A percentile compares a stretch with the other conserved stretches of the same genome.
These are phyloP conservation scores for Mortierella sp. DNA, from an alignment of 371 early-diverging fungal genomes.

Conservation along the genomic window DNA sequence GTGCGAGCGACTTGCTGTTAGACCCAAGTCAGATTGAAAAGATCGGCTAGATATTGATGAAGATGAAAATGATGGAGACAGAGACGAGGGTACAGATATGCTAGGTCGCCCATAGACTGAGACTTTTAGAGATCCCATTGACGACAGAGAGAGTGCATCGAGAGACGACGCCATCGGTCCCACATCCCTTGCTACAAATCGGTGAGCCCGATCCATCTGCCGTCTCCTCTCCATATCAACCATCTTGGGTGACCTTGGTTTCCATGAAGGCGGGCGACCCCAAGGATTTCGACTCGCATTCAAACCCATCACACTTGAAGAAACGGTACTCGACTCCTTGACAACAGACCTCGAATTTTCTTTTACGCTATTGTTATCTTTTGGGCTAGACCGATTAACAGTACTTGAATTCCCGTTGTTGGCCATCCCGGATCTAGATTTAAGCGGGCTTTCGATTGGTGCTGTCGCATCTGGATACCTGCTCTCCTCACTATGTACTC, in stretches of 20 bases:
- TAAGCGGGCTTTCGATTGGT: neutral
- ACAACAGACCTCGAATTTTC: neutral
- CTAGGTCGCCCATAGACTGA: conserved; percentile 40
- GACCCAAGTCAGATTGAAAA: conserved; percentile 17
- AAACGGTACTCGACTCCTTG: too few species aligned
- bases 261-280: conserved; percentile 56
- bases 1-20: conserved; percentile 1
- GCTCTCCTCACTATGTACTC: neutral
- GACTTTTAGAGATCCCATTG: conserved; percentile 32
- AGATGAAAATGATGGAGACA: conserved; percentile 11
- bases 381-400: neutral
- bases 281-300: conserved; percentile 33
- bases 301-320: neutral
- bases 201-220: conserved; percentile 10
- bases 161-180: neutral
- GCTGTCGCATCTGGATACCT: neutral
- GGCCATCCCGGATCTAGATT: too few species aligned
- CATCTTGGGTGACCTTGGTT: conserved; percentile 48
- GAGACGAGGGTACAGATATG: conserved; percentile 9
- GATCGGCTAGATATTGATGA: conserved; percentile 21
- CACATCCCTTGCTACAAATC: conserved; percentile 7
- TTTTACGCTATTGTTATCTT: neutral
- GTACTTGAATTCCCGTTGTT: neutral
- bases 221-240: conserved; percentile 41
- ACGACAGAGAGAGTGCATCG: conserved; percentile 16